Evolutionary conservation across 306 rosid species (phyloP).

Genomic region (Sphenostylis stenocarpa): DNA sequence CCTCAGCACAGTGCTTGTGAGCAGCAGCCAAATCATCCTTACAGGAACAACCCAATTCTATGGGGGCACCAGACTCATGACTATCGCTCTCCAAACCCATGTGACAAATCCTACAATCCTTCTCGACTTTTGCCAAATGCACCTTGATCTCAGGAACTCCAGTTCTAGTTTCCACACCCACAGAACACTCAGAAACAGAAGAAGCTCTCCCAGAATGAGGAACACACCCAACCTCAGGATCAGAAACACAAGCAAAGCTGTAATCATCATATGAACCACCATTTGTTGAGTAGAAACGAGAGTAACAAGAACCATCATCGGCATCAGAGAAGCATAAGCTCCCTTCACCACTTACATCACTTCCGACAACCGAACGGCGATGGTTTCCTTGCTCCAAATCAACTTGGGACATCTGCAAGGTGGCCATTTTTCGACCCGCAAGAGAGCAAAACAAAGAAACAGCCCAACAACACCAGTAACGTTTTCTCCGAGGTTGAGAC

Average conservation of each 20-base stretch:
- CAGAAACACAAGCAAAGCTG: constrained; percentile 65
- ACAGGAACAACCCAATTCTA: constrained; percentile 94
- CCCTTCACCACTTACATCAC: constrained; percentile 61
- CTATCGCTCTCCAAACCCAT: constrained; percentile 95
- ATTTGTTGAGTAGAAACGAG: constrained; percentile 81
- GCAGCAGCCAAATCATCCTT: constrained; percentile 91
- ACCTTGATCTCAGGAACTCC: constrained; percentile 75
- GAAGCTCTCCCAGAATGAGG: constrained; percentile 63
- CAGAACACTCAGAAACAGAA: constrained; percentile 70
- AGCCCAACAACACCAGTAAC: neutral
- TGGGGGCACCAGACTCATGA: constrained; percentile 81
- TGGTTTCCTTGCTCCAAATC: constrained; percentile 73
- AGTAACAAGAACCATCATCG: constrained; percentile 81
- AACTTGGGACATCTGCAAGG: constrained; percentile 52
- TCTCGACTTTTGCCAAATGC: constrained; percentile 80
- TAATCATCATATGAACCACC: constrained; percentile 92
- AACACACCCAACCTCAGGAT: constrained; percentile 45
- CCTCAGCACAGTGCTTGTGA: constrained; percentile 90
- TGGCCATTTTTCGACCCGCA: constrained; percentile 45
- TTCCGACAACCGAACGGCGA: constrained; percentile 47
- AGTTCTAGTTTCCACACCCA: constrained; percentile 54
- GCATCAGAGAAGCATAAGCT: constrained; percentile 85
- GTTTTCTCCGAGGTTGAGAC: constrained; percentile 14
- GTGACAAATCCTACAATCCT: constrained; percentile 94
- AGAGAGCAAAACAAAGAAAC: constrained; percentile 24